Evolutionary conservation across 1,284 basidiomycete genomes (phyloP).

Genomic region (Chiua sp.): DNA sequence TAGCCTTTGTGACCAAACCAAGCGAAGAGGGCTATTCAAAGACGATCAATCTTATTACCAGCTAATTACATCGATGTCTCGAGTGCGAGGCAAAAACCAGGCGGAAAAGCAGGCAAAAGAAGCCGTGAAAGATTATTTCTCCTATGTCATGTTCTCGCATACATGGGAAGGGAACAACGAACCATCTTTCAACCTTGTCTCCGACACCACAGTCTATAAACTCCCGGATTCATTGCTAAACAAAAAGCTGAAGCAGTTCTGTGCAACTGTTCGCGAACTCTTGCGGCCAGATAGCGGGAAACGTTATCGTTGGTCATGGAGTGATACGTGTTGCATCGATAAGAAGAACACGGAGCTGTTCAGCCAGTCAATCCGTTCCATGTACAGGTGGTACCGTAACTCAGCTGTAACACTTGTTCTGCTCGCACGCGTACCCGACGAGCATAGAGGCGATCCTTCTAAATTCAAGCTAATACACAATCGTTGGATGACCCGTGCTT

Average conservation of each 20-base stretch:
- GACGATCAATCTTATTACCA: conserved; percentile 3
- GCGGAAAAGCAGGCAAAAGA: conserved; percentile 3
- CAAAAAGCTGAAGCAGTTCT: not conserved
- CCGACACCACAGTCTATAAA: not conserved
- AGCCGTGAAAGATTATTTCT: conserved; percentile 14
- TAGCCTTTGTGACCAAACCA: conserved; percentile 7
- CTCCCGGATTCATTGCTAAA: not conserved
- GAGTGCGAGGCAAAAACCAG: not conserved
- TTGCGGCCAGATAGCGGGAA: not conserved
- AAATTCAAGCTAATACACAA: conserved; percentile 1
- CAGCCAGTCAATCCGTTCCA: too few relatives aligned
- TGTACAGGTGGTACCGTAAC: too few relatives aligned
- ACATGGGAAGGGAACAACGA: conserved; percentile 18
- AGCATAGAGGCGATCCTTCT: too few relatives aligned
- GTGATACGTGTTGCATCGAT: not conserved
- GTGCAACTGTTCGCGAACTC: not conserved
- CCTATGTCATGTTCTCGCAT: conserved; percentile 29
- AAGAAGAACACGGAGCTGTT: not conserved
- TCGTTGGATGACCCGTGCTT: conserved; percentile 23
- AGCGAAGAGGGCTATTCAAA: conserved; percentile 5
- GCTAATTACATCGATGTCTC: conserved; percentile 11
- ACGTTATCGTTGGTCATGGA: not conserved
- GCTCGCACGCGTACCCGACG: too few relatives aligned
- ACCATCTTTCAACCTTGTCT: conserved; percentile 16
- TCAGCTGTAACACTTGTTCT: too few relatives aligned